phyloP scores from a whole-genome alignment of 2,329 filamentous ascomycete genomes.

The Calycina herbarum region DNA sequence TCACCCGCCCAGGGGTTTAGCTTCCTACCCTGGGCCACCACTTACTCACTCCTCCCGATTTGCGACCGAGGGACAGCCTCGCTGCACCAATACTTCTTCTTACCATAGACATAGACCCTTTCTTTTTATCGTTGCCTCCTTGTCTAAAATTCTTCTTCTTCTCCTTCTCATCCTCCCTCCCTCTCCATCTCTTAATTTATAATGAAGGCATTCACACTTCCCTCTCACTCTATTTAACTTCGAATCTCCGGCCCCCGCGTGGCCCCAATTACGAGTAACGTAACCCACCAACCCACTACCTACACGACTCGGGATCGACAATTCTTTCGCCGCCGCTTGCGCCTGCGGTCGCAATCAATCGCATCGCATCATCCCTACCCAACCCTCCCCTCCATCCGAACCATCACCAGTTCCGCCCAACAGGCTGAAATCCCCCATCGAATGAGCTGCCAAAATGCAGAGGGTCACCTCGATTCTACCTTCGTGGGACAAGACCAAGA shows the following conservation, averaged over 20 bases:
- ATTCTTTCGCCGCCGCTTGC: not conserved
- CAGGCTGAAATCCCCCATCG: constrained; percentile 5
- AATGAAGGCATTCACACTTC: not conserved
- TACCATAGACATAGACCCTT: too few relatives aligned
- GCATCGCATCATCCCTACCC: not conserved
- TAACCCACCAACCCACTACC: not conserved
- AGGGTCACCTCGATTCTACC: constrained; percentile 37
- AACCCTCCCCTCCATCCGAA: not conserved
- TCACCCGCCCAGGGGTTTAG: not conserved
- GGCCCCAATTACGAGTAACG: not conserved
- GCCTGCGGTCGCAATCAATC: constrained; percentile 1
- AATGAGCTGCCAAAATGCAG: constrained; percentile 34
- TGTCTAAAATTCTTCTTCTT: not conserved
- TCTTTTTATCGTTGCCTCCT: too few relatives aligned
- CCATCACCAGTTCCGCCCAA: not conserved
- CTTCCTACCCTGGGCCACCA: not conserved
- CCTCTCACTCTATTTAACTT: not conserved
- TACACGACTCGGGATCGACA: constrained; percentile 1
- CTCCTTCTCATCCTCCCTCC: not conserved
- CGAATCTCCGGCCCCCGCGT: not conserved
- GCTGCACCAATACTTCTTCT: too few relatives aligned
- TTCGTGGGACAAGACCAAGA: constrained; percentile 56
- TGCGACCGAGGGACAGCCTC: too few relatives aligned
- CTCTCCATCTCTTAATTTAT: not conserved
- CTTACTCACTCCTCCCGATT: too few relatives aligned